A percentile compares a stretch with the other conserved stretches of the same genome.
Conservation (phyloP, 139 green algal genomes). For the Pedinophyceae sp. region DNA sequence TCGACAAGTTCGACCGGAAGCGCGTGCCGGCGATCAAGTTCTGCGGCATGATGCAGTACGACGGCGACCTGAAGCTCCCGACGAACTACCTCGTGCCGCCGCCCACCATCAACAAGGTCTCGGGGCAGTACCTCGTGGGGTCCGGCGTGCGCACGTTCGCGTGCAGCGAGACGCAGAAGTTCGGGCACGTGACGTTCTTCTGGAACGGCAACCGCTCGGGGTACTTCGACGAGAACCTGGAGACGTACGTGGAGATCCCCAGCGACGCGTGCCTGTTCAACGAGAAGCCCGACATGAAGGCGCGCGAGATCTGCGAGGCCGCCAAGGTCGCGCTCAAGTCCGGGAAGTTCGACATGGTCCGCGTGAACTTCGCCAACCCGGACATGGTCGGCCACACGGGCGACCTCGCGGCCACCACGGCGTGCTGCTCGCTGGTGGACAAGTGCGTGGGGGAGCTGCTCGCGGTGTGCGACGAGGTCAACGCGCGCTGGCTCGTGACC, state of each 20-base stretch:
- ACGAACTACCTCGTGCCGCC: conserved; percentile 79
- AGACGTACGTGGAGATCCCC: conserved; percentile 90
- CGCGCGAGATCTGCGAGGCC: conserved; percentile 71
- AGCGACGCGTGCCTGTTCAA: conserved; percentile 85
- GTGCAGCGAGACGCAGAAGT: conserved; percentile 87
- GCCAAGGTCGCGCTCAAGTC: conserved; percentile 62
- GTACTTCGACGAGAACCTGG: conserved; percentile 74
- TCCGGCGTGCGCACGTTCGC: conserved; percentile 76
- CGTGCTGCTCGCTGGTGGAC: conserved; percentile 51
- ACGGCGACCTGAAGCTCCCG: conserved; percentile 91
- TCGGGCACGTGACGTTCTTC: conserved; percentile 91
- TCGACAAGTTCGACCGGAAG: conserved; percentile 56
- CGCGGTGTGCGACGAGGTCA: conserved; percentile 26
- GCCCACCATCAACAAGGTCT: conserved; percentile 49
- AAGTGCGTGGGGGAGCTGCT: conserved; percentile 42
- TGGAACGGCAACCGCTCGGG: conserved; percentile 94
- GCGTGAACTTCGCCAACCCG: conserved; percentile 24
- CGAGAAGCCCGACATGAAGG: conserved; percentile 86
- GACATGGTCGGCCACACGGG: conserved; percentile 69
- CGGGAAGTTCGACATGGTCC: conserved; percentile 35
- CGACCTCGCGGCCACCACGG: conserved; percentile 28
- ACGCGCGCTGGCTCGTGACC: conserved; percentile 64
- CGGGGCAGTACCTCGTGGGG: conserved; percentile 69
- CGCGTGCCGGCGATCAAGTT: conserved; percentile 63
- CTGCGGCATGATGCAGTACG: conserved; percentile 94